Evolutionary conservation across 2,329 filamentous ascomycete genomes (phyloP).

Genomic region (Colletotrichum somersetense): DNA sequence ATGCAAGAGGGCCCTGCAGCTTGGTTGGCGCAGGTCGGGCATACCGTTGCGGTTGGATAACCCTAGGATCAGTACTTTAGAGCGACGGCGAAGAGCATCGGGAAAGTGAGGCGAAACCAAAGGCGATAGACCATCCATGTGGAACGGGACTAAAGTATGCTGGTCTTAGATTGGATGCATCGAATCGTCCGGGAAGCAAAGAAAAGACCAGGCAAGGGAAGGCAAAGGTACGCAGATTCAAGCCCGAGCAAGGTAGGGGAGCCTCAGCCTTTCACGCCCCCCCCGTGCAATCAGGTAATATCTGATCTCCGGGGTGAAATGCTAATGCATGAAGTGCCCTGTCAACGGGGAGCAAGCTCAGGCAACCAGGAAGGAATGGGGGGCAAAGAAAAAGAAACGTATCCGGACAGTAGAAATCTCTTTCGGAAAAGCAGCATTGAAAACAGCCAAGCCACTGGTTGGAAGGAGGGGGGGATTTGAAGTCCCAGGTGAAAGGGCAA

Average conservation of each 20-base stretch:
- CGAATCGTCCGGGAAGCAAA: not conserved
- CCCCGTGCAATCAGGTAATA: not conserved
- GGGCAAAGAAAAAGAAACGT: not conserved
- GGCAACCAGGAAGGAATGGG: not conserved
- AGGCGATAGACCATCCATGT: not conserved
- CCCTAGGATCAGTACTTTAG: not conserved
- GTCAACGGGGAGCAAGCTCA: not conserved
- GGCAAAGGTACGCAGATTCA: not conserved
- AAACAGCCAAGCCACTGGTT: slow-evolving; percentile 5
- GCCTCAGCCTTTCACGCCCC: not conserved
- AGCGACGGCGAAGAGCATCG: not conserved
- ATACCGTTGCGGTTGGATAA: not conserved
- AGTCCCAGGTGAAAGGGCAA: not conserved
- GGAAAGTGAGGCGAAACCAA: slow-evolving; percentile 16
- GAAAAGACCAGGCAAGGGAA: not conserved
- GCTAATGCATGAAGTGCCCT: slow-evolving; percentile 5
- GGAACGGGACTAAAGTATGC: not conserved
- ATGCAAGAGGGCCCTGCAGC: slow-evolving; percentile 1
- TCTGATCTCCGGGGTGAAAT: slow-evolving; percentile 13
- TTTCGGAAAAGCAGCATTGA: not conserved
- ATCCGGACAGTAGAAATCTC: not conserved
- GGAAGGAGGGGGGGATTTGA: not conserved
- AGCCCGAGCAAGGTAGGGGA: slow-evolving; percentile 11
- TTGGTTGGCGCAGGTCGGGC: not conserved
- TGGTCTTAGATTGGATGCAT: not conserved